Evolutionary conservation across 1,284 basidiomycete genomes (phyloP), one percentile per base, ranked within the genome.

Genomic region (Meira nashicola): DNA sequence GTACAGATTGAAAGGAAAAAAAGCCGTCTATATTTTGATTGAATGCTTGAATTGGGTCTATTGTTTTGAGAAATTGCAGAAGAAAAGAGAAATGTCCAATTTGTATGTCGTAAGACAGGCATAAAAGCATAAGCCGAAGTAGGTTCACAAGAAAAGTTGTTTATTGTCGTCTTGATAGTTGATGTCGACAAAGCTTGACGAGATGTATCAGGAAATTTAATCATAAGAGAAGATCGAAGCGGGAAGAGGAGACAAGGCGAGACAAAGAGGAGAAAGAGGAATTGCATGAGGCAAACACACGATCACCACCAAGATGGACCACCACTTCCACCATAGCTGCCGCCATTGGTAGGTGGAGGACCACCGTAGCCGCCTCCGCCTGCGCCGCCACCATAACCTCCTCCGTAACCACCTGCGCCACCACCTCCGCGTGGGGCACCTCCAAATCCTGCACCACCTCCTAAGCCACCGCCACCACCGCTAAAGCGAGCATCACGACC

Each of bases 401-500:
- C 57, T 39, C 58, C 43, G 19, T 39, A 46, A 15, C 53, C 58
- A 21, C 58, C 51, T 28, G 39, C 51, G n/a, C 56, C 43, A 23
- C 49, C 61, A 5, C 53, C 52, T 33, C 28, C 28, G 28, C 28
- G 28, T 4, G 28, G 28, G 28, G 28, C 28, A 33, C 28, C 28
- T n/a, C 61, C 58, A 14, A 44, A 48, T 66, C 58, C 64, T 6
- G 64, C 62, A 25, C 61, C 63, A 51, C 63, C 55, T 39, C 58
- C 55, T 25, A 21, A 47, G 21, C 58, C 55, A 39, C 59, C 60
- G 39, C 52, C 58, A 40, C 68, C 68, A 41, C 70, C 72, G 56
- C 70, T 64, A 39, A 58, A 64, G 11, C 64, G 46, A 14, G 55
- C 59, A 14, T 67, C 65, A 28, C 65, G 54, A 49, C 70, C 70